phyloP scores from a whole-genome alignment of 768 basidiomycete species.

The Symmetrospora coprosmae region DNA sequence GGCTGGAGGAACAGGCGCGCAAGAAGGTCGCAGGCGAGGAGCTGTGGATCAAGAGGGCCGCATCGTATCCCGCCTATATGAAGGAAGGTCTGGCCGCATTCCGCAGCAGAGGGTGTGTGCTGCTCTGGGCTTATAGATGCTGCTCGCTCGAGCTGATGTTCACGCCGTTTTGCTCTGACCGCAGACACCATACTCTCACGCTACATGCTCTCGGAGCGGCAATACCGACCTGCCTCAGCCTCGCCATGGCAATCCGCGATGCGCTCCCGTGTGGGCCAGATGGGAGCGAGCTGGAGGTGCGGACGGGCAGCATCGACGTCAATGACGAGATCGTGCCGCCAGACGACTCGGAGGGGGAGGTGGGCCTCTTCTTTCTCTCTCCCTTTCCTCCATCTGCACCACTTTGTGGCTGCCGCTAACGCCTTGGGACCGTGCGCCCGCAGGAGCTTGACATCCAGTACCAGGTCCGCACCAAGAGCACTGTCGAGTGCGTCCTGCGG shows the following conservation, averaged over 20 bases:
- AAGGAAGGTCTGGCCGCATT: conserved; percentile 29
- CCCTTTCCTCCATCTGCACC: background rate
- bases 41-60: conserved; percentile 21
- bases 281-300: conserved; percentile 50
- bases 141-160: background rate
- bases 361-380: background rate
- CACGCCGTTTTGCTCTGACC: too few species aligned
- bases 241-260: conserved; percentile 56
- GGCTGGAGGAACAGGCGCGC: too few species aligned
- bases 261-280: conserved; percentile 59
- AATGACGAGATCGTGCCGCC: conserved; percentile 66
- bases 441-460: conserved; percentile 31
- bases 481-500: conserved; percentile 20
- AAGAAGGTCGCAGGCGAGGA: conserved; percentile 2
- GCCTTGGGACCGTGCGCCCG: conserved; percentile 19
- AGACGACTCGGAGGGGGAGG: conserved; percentile 49
- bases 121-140: background rate
- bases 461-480: conserved; percentile 27
- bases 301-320: conserved; percentile 27
- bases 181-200: conserved; percentile 57
- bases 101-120: conserved; percentile 29
- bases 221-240: conserved; percentile 61
- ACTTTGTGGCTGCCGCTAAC: background rate
- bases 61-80: conserved; percentile 27
- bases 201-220: conserved; percentile 78